Conservation (phyloP, 768 basidiomycete genomes). For the Tulasnella sp. region DNA sequence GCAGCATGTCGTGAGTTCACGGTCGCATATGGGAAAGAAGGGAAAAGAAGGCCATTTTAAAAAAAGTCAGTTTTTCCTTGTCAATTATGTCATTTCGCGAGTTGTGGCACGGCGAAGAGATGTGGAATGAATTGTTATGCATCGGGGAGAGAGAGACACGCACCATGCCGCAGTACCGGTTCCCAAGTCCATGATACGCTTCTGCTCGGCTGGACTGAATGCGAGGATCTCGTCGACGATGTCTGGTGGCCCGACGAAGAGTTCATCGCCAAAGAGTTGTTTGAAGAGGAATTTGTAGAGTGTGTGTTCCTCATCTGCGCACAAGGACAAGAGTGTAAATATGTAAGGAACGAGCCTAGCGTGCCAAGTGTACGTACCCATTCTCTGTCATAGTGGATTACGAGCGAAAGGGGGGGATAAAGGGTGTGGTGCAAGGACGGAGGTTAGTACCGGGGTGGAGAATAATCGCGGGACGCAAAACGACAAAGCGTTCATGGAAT, state of each 20-base stretch:
- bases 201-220: background rate
- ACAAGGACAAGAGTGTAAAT: background rate
- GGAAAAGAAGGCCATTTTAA: background rate
- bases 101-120: too few species aligned
- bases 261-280: background rate
- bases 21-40: background rate
- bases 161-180: constrained; percentile 15
- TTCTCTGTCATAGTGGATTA: background rate
- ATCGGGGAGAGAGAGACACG: background rate
- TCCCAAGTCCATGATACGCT: constrained; percentile 16
- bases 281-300: constrained; percentile 12
- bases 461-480: background rate
- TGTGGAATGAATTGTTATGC: background rate
- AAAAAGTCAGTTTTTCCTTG: background rate
- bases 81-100: background rate
- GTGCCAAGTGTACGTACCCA: background rate
- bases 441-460: background rate
- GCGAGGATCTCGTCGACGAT: background rate
- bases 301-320: constrained; percentile 10
- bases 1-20: background rate
- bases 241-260: background rate
- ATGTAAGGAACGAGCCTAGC: background rate
- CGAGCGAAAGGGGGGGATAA: background rate
- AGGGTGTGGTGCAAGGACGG: background rate
- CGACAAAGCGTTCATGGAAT: background rate